Evolutionary conservation across 2,329 filamentous ascomycete species (phyloP), one percentile per base, ranked within the genome.

Genomic region (Pseudogymnoascus sp.): DNA sequence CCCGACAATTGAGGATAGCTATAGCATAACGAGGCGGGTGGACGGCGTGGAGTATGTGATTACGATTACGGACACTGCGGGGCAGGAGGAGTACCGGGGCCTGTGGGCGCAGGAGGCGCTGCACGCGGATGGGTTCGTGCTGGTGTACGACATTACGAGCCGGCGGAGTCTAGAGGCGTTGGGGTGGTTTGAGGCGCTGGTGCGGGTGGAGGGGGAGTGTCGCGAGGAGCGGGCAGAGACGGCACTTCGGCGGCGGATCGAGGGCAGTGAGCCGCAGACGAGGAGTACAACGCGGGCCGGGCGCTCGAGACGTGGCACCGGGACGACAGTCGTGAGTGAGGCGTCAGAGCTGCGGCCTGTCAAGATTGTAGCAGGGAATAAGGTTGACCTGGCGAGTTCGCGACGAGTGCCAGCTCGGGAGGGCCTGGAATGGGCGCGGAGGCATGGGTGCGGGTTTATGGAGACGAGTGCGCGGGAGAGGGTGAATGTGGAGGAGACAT

Each of bases 401-500:
- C 78, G 90, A 60, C 82, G 86, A 73, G 86, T 95, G 8, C 78
- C 83, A n/a, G 88, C 88, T 6, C 82, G 86, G 44, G 78, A 83
- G 64, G 90, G 90, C 0, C 78, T 93, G 47, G 88, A 92, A 69
- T 95, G 90, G 90, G 89, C 90, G 61, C 79, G 89, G 65, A 79
- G 79, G 65, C 80, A 83, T 63, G 86, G 86, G 47, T 93, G 89
- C 76, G 90, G 90, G 40, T 95, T 95, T 77, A 95, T 95, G 90
- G 90, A 95, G 82, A 95, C 90, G 66, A 91, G 88, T 71, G 90
- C 90, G 4, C 79, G 90, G 63, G 84, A 92, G 70, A 89, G 91
- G 79, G 90, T 95, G 68, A 95, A 95, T 74, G 91, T 95, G 66
- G 90, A 95, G 75, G 90, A 95, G 82, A 93, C 90, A 0, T 95